These are phyloP conservation scores for Boletus edulis DNA, from an alignment of 768 basidiomycete genomes.

Conservation along the genomic window DNA sequence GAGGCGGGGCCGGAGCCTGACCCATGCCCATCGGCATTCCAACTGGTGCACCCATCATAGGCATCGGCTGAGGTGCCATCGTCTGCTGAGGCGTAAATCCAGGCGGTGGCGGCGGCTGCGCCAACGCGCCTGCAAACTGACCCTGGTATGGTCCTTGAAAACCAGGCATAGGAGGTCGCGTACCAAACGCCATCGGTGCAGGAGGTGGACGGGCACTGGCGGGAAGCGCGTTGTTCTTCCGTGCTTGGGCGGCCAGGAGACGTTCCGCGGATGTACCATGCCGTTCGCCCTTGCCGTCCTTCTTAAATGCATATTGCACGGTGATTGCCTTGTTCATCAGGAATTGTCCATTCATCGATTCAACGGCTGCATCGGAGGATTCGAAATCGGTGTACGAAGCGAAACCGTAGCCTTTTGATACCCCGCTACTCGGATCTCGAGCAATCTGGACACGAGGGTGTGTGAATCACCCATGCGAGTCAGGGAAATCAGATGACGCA, in stretches of 20 bases:
- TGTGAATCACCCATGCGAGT: neutral
- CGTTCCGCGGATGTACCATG: constrained; percentile 98
- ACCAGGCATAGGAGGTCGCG: constrained; percentile 63
- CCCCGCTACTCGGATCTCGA: constrained; percentile 78
- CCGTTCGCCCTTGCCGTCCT: constrained; percentile 97
- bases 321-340: constrained; percentile 98
- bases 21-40: constrained; percentile 36
- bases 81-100: constrained; percentile 77
- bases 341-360: constrained; percentile 97
- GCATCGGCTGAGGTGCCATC: constrained; percentile 45
- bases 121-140: constrained; percentile 90
- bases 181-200: constrained; percentile 69
- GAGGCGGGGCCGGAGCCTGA: constrained; percentile 32
- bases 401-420: constrained; percentile 96
- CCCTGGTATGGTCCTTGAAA: constrained; percentile 81
- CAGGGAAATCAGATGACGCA: constrained; percentile 15
- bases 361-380: constrained; percentile 92
- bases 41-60: constrained; percentile 34
- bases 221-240: constrained; percentile 91
- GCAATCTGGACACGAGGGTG: constrained; percentile 61
- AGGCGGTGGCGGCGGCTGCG: constrained; percentile 77
- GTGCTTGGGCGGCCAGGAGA: constrained; percentile 90
- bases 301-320: constrained; percentile 99
- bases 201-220: constrained; percentile 73
- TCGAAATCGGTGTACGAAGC: constrained; percentile 98